Conservation (phyloP, 768 basidiomycete species). For the Tulasnella sp. region DNA sequence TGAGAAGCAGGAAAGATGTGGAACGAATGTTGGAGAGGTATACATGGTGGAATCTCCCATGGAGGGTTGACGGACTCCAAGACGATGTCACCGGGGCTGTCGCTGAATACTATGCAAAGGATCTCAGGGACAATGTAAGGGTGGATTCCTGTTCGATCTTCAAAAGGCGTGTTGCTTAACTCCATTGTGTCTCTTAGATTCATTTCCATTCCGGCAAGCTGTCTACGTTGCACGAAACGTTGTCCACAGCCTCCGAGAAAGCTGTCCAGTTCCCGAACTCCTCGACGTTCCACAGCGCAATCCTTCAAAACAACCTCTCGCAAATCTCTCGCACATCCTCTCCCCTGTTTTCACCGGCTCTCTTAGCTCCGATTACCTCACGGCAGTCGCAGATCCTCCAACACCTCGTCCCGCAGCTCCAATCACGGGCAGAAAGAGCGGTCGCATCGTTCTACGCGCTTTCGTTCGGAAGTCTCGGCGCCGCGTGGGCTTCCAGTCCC, state of each 20-base stretch:
- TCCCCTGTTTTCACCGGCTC: neutral
- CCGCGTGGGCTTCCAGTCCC: constrained; percentile 51
- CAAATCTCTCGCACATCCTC: constrained; percentile 4
- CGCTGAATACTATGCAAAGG: neutral
- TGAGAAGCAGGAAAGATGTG: neutral
- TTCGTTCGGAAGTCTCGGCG: constrained; percentile 36
- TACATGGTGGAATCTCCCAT: constrained; percentile 33
- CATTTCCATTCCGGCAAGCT: constrained; percentile 54
- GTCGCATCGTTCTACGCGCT: constrained; percentile 42
- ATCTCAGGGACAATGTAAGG: neutral
- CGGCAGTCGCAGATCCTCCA: neutral
- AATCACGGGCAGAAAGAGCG: constrained; percentile 49
- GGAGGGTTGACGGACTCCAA: constrained; percentile 18
- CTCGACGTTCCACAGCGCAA: constrained; percentile 2
- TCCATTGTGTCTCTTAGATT: constrained; percentile 31
- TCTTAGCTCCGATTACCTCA: neutral
- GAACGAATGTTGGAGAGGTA: constrained; percentile 19
- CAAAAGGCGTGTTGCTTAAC: neutral
- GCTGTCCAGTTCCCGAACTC: neutral
- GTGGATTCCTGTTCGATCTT: neutral
- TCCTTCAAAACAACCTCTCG: constrained; percentile 4
- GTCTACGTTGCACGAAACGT: constrained; percentile 32
- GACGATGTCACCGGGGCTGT: neutral
- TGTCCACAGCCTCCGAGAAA: neutral
- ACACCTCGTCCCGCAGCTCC: constrained; percentile 31